A percentile compares a stretch with the other conserved stretches of the same genome.
These are phyloP conservation scores for Sphagnum fallax DNA, from an alignment of 228 moss, liverwort and hornwort genomes.

Conservation along the genomic window DNA sequence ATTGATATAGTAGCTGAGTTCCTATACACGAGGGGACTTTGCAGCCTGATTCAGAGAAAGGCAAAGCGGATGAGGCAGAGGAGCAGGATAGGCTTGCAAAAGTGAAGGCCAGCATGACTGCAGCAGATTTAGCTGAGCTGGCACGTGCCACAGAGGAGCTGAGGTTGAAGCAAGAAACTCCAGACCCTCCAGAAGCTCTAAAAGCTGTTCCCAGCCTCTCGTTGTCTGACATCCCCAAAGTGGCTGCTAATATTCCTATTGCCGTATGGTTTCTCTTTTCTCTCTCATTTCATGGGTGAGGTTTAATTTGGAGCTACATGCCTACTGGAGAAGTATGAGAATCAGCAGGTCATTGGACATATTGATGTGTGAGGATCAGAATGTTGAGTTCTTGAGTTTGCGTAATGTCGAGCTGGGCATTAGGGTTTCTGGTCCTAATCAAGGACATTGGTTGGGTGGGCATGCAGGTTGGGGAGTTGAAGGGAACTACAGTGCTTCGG, in stretches of 20 bases:
- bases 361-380: too few species aligned
- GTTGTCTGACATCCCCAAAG: slow-evolving; percentile 78
- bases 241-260: slow-evolving; percentile 67
- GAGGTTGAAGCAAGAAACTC: slow-evolving; percentile 90
- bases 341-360: too few species aligned
- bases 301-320: background rate
- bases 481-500: slow-evolving; percentile 69
- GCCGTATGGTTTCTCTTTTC: slow-evolving; percentile 24
- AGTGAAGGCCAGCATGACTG: slow-evolving; percentile 81
- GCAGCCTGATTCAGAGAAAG: slow-evolving; percentile 92
- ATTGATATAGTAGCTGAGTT: too few species aligned
- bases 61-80: slow-evolving; percentile 71
- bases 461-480: slow-evolving; percentile 67
- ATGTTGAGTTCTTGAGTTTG: too few species aligned
- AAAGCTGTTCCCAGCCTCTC: slow-evolving; percentile 83
- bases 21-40: background rate
- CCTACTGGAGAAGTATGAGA: too few species aligned
- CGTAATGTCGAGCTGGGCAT: too few species aligned
- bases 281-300: background rate
- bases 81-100: slow-evolving; percentile 73
- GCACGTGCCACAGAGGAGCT: slow-evolving; percentile 86
- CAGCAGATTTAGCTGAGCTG: slow-evolving; percentile 86
- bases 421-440: too few species aligned
- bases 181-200: slow-evolving; percentile 85
- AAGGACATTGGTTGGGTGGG: background rate